Conservation (phyloP, 495 filamentous ascomycete species). For the Talaromyces borbonicus region DNA sequence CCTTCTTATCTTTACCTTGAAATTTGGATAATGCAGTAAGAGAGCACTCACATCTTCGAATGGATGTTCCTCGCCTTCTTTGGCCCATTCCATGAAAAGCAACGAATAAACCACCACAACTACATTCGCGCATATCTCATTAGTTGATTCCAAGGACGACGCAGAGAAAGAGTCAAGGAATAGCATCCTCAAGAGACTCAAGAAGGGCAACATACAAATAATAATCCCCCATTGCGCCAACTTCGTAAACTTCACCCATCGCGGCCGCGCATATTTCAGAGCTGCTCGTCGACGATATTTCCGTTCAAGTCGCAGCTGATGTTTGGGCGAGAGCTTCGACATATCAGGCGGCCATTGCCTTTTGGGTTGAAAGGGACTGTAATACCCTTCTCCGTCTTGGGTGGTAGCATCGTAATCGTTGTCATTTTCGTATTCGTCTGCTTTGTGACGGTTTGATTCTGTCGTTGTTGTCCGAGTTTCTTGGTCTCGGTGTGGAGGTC, state of each 20-base stretch:
- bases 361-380: conserved; percentile 66
- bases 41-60: conserved; percentile 42
- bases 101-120: conserved; percentile 62
- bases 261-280: conserved; percentile 65
- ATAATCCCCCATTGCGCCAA: conserved; percentile 60
- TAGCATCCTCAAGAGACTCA: no score
- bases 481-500: not conserved
- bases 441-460: not conserved
- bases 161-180: no score
- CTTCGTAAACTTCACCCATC: conserved; percentile 61
- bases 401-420: no score
- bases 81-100: conserved; percentile 69
- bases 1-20: no score
- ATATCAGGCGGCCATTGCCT: conserved; percentile 92
- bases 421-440: not conserved
- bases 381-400: conserved; percentile 16
- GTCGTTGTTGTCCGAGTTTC: not conserved
- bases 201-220: conserved; percentile 42
- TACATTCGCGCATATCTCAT: conserved; percentile 21
- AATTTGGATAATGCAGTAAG: no score
- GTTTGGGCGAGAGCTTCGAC: conserved; percentile 61
- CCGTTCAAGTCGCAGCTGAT: conserved; percentile 77
- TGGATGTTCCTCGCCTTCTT: conserved; percentile 40
- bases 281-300: conserved; percentile 37
- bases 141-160: no score